Conservation (phyloP, 352 stramenopile genomes). For the Globisporangium apiculatum region DNA sequence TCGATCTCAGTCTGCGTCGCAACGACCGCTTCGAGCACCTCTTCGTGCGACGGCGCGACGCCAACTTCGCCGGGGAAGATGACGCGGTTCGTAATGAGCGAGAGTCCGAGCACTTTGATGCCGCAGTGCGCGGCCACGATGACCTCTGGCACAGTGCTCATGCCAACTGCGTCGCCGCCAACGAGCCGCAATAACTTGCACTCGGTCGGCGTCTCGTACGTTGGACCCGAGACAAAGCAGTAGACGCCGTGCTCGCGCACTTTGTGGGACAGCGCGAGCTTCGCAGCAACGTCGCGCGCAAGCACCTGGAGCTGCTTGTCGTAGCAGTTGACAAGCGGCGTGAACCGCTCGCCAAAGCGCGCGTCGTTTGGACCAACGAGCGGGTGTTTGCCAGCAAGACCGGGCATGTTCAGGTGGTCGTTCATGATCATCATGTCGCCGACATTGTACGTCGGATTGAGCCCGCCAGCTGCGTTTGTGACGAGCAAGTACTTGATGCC, state of each 20-base stretch:
- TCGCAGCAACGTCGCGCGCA: slow-evolving; percentile 68
- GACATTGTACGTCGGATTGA: slow-evolving; percentile 93
- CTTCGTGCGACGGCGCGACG: slow-evolving; percentile 84
- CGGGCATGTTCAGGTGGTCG: slow-evolving; percentile 95
- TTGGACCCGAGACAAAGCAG: slow-evolving; percentile 95
- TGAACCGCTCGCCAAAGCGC: slow-evolving; percentile 93
- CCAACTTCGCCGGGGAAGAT: slow-evolving; percentile 80
- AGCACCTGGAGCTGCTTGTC: slow-evolving; percentile 83
- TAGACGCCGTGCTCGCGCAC: slow-evolving; percentile 88
- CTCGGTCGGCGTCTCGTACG: slow-evolving; percentile 95
- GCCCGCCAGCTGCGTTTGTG: slow-evolving; percentile 94
- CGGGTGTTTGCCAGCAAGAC: slow-evolving; percentile 90
- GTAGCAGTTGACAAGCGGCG: slow-evolving; percentile 93
- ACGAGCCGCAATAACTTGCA: slow-evolving; percentile 90
- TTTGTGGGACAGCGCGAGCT: slow-evolving; percentile 78
- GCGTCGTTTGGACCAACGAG: slow-evolving; percentile 94
- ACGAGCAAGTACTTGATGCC: slow-evolving; percentile 94
- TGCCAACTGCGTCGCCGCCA: slow-evolving; percentile 92
- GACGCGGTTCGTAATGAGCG: slow-evolving; percentile 94
- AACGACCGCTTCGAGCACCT: slow-evolving; percentile 90
- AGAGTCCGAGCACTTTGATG: slow-evolving; percentile 94
- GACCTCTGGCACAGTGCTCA: slow-evolving; percentile 95
- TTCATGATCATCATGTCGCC: slow-evolving; percentile 96
- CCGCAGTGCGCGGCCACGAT: slow-evolving; percentile 94
- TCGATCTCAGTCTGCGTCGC: slow-evolving; percentile 56